Base-by-base conservation (phyloP, 2,329 filamentous ascomycete species). In the Colletotrichum lindemuthianum region DNA sequence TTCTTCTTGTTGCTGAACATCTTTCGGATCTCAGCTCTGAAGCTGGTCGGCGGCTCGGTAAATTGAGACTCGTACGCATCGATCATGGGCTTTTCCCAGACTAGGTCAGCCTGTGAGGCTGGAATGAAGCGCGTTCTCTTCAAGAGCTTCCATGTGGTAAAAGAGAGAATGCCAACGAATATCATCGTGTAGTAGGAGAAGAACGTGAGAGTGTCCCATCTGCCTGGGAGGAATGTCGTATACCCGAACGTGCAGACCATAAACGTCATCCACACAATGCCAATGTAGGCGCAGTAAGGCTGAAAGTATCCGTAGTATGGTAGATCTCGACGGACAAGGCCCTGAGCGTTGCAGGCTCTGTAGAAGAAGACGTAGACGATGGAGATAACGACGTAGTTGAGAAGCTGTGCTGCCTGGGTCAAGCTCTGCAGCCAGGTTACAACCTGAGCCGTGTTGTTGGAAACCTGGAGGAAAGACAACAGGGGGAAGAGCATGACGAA, bases 131-230 rank as follows among this genome's bases (percentile, higher is more conserved):
- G 81, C 2, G 88, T 91, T 60, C 78, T 79, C 77, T 88, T 86
- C 72, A 87, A 16, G 1, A 91, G 8, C 76, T 92, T 92, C 87
- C 88, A 92, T 69, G 80, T 79, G 16, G 83, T 56, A 72, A 84
- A 90, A 34, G 87, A 75, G 40, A 86, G 71, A 8, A 83, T 81
- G 0, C 82, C 81, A 32, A 88, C 72, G 12, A 87, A 74, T 65
- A 84, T 77, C 83, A 88, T 86, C 34, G 82, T 83, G 74, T 88
- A 88, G 77, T 85, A 84, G 15, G 79, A 75, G 73, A 84, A 79
- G 71, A 85, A 83, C 40, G 71, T 77, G 4, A 81, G 75, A 15
- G 80, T 77, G 32, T 75, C 73, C 82, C 87, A 89, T 12, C 32
- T 48, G 13, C 50, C 64, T 2, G 59, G 60, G 6, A 63, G 64